Conservation (phyloP, 305 asterid species). For the Solanum hybrid region DNA sequence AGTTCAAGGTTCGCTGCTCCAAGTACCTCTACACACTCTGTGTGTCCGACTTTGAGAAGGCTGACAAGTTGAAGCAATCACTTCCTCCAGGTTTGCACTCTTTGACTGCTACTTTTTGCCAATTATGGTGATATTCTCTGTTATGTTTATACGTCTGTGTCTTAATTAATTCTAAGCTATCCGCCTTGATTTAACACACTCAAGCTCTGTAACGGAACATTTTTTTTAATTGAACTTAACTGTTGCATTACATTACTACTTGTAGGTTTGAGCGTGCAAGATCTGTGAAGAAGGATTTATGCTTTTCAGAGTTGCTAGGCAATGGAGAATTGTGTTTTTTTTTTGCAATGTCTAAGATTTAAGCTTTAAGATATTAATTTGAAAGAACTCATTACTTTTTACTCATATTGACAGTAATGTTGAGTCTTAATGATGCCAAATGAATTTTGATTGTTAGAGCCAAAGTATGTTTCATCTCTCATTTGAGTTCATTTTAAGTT, state of each 20-base stretch:
- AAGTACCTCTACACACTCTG: conserved; percentile 13
- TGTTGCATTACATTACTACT: neutral
- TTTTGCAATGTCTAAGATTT: neutral
- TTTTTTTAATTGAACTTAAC: neutral
- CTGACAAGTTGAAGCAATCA: conserved; percentile 14
- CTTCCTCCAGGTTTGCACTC: conserved; percentile 10
- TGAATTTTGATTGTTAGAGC: neutral
- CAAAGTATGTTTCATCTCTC: neutral
- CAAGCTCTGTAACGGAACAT: neutral
- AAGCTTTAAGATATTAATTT: neutral
- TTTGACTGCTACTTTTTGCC: neutral
- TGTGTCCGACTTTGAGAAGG: conserved; percentile 10
- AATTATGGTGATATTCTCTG: neutral
- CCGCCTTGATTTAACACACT: neutral
- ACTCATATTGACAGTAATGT: neutral
- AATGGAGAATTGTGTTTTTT: neutral
- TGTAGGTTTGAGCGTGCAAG: conserved; percentile 14
- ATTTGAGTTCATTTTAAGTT: neutral
- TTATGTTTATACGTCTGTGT: too few relatives aligned
- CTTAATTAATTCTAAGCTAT: neutral
- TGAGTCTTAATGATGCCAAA: neutral
- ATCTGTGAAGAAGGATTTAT: neutral
- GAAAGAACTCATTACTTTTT: neutral
- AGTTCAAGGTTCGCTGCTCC: conserved; percentile 17
- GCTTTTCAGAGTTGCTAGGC: neutral